Conservation (phyloP, 78 protist genomes). For the Guillardia theta region DNA sequence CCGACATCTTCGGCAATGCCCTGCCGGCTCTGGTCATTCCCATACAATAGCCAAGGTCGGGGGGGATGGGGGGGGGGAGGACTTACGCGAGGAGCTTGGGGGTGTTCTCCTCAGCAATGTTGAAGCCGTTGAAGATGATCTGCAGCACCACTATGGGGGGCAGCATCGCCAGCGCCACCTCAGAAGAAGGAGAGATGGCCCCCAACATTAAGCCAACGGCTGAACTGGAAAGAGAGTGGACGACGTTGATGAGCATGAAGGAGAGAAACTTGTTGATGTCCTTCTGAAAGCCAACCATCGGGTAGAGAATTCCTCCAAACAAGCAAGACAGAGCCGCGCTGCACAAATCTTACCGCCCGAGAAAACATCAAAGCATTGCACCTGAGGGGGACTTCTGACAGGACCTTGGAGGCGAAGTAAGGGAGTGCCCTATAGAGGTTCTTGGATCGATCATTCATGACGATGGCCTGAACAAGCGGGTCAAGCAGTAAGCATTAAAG, state of each 20-base stretch:
- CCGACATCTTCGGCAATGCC: not conserved
- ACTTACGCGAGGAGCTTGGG: not conserved
- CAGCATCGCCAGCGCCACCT: not conserved
- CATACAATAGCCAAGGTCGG: not conserved
- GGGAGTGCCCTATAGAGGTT: not conserved
- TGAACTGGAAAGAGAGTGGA: not conserved
- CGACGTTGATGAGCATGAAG: not conserved
- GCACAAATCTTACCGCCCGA: not conserved
- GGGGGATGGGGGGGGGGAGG: not conserved
- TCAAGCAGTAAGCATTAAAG: not conserved
- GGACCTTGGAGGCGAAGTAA: conserved; percentile 6
- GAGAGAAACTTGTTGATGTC: not conserved
- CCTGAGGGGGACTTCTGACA: not conserved
- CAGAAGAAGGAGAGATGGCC: not conserved
- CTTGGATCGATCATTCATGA: not conserved
- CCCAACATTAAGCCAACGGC: not conserved
- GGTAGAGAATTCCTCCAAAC: not conserved
- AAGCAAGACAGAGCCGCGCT: not conserved
- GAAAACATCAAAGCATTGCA: not conserved
- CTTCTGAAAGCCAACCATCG: not conserved
- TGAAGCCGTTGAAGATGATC: conserved; percentile 26
- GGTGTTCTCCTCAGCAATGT: not conserved
- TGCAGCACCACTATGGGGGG: not conserved
- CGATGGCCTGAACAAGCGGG: not conserved
- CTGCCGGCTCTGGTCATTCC: not conserved